A percentile compares a stretch with the other conserved stretches of the same genome.
Conservation (phyloP, 2,329 filamentous ascomycete species). For the Apiospora hydei region DNA sequence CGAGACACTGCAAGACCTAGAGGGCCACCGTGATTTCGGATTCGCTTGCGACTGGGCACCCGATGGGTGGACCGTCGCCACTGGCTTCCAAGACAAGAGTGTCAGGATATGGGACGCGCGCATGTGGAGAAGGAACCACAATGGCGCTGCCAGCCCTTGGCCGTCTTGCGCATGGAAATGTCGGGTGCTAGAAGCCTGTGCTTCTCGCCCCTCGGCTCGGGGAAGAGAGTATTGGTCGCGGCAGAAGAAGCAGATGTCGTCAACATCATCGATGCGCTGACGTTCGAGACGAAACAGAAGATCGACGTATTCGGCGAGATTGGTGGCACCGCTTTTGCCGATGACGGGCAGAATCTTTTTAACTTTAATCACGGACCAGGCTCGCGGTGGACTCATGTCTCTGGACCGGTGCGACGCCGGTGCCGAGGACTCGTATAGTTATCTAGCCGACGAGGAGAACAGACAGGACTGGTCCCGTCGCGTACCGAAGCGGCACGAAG, state of each 20-base stretch:
- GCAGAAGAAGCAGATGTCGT: constrained; percentile 80
- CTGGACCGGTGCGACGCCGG: constrained; percentile 58
- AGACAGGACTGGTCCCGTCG: constrained; percentile 27
- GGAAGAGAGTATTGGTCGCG: constrained; percentile 70
- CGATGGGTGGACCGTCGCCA: constrained; percentile 78
- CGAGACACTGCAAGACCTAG: constrained; percentile 61
- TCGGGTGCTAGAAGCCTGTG: constrained; percentile 72
- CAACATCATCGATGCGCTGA: constrained; percentile 73
- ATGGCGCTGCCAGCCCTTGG: constrained; percentile 55
- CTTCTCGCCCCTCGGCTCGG: constrained; percentile 76
- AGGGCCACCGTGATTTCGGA: constrained; percentile 72
- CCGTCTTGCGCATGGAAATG: constrained; percentile 69
- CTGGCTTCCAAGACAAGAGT: constrained; percentile 76
- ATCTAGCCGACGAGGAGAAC: constrained; percentile 22
- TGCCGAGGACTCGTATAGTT: constrained; percentile 42
- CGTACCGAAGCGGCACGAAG: constrained; percentile 34
- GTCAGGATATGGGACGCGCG: constrained; percentile 81
- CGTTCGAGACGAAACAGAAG: constrained; percentile 70
- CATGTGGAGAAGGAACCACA: constrained; percentile 63
- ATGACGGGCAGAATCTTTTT: constrained; percentile 73
- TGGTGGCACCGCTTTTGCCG: constrained; percentile 71
- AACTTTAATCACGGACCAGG: constrained; percentile 70
- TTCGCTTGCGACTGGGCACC: constrained; percentile 84
- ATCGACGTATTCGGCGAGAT: constrained; percentile 80
- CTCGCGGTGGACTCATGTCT: constrained; percentile 72